Evolutionary conservation across 202 grass and related monocot genomes (phyloP).

Genomic region (Carex arenaria): DNA sequence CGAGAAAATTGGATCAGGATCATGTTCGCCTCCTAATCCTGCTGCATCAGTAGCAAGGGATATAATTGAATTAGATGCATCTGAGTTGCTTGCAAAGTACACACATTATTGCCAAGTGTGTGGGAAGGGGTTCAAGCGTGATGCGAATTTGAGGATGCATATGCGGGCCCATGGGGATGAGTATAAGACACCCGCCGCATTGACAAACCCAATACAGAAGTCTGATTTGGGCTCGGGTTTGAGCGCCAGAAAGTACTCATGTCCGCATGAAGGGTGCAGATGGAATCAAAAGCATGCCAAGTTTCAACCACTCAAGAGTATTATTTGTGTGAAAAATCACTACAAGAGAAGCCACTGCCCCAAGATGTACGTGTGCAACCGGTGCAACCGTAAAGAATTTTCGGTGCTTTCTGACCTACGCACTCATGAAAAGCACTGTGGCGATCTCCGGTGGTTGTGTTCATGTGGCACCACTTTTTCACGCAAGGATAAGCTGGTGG

Average conservation of each 20-base stretch:
- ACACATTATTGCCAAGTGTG: constrained; percentile 94
- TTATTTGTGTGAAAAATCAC: constrained; percentile 90
- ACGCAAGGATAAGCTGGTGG: constrained; percentile 86
- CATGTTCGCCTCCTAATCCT: background rate
- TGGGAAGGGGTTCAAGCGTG: constrained; percentile 98
- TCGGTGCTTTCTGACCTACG: constrained; percentile 86
- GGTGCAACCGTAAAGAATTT: constrained; percentile 80
- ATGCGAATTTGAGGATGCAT: constrained; percentile 96
- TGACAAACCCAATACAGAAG: constrained; percentile 48
- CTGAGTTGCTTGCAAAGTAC: constrained; percentile 79
- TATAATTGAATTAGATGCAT: constrained; percentile 77
- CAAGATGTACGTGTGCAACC: constrained; percentile 95
- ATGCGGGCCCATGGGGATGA: constrained; percentile 95
- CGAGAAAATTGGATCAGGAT: background rate
- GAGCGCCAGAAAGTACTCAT: constrained; percentile 49
- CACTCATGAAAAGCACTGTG: constrained; percentile 96
- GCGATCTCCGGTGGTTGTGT: constrained; percentile 75
- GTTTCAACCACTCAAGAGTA: constrained; percentile 88
- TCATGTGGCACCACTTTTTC: constrained; percentile 87
- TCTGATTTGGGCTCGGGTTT: background rate
- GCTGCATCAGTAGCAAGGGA: background rate
- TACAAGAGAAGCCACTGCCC: constrained; percentile 99
- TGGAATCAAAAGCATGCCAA: constrained; percentile 75
- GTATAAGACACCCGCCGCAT: constrained; percentile 79
- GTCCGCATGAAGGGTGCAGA: constrained; percentile 78